Base-by-base conservation (phyloP, 176 grass and related monocot genomes). In the Themeda triandra region DNA sequence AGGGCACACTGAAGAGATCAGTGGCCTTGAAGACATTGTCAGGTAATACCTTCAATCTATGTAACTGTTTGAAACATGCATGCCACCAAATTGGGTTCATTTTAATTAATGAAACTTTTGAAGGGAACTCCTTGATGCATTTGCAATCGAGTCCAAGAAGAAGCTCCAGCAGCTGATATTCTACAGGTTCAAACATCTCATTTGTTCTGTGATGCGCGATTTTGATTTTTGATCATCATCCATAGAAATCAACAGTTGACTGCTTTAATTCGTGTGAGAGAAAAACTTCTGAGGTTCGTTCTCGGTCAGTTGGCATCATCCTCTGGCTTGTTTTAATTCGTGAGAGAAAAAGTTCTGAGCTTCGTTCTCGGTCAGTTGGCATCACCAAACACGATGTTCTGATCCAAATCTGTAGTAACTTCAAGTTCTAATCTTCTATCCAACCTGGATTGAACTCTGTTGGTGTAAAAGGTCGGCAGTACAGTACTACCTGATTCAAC, bases 111-210 rank as follows among this genome's bases (percentile, higher is more conserved):
- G 24, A 78, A 60, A 18, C 2, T 41, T 66, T 71, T 84, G 46
- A 64, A 97, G 95, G 58, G 90, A 94, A 64, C 92, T 92, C 6
- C 88, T 97, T 1, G 35, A 66, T 54, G 79, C 81, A 63, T 97
- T 92, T 53, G n/a, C 73, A 59, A 80, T 30, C 1, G 33, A 85
- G 36, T 83, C 77, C 28, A 83, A 80, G 1, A 54, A 69, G 32
- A 83, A 37, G 73, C 90, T 92, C 5, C 29, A 80, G 32, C 81
- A 89, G 80, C 87, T 97, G 63, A 94, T 94, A 71, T 94, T 94
- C 40, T 94, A 94, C 73, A 86, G 92, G 92, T 92, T 82, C 10
- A 44, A 68, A 62, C 42, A 8, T 32, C 14, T 27, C 4, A 24
- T 13, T 39, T 65, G 21, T 81, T 84, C 18, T 82, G 62, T 28